Base-by-base conservation (phyloP, 371 early-diverging fungal genomes). In the Mucor racemosus region DNA sequence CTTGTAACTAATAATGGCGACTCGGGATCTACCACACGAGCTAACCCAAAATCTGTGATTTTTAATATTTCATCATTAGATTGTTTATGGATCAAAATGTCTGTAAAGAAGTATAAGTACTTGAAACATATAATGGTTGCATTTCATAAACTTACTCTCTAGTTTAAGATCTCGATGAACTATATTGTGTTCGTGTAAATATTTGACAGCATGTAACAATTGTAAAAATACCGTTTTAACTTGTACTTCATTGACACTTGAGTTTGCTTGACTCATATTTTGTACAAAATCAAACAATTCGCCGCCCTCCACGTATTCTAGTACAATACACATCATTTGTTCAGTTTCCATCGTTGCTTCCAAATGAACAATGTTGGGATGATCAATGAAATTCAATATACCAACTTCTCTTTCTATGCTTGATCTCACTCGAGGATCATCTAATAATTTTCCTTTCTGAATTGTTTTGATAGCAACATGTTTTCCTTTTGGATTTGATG, bases 161-260 rank as follows among this genome's bases (percentile, higher is more conserved):
- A 92, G 79, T 68, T 94, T 94, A 9, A 94, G 68, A 70, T 94
- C 94, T 41, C 92, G 76, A 76, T 94, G 94, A 14, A 90, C 88
- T 66, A 92, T 86, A 57, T 88, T 84, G 61, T 84, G 82, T 19
- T 83, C 84, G 72, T 94, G 94, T 76, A 91, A 69, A 77, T 87
- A 92, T 36, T 79, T 68, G 7, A 92, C 86, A 38, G 88, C 92
- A 26, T 78, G 65, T 6, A 88, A 67, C 14, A 92, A 63, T 67
- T 90, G 86, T 42, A 78, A 58, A 64, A 85, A 86, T 9, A 85
- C 60, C 9, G 46, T 56, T 21, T 68, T 69, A 13, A 80, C 69
- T 26, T 75, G 44, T 1, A 19, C 26, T 58, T 84, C 81, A 59
- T 84, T 69, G 21, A 80, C 61, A 5, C 50, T 60, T 58, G 44